phyloP scores from a whole-genome alignment of 768 basidiomycete genomes.

The Lactarius hatsudake region DNA sequence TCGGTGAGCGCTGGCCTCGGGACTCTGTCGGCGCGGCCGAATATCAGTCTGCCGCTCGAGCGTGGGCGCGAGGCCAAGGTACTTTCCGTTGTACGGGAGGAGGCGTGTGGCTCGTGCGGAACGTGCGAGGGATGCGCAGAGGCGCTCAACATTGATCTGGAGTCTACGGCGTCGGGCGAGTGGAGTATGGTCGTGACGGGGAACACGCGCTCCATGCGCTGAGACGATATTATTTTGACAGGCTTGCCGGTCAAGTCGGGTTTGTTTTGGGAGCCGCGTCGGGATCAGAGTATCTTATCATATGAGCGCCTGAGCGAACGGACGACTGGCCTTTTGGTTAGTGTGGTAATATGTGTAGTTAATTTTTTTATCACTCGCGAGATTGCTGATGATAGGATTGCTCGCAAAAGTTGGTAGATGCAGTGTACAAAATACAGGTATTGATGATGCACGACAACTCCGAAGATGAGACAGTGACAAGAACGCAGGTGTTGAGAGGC shows the following conservation, averaged over 20 bases:
- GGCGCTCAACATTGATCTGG: conserved; percentile 20
- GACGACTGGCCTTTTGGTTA: background rate
- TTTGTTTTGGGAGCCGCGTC: background rate
- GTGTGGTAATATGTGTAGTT: background rate
- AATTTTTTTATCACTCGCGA: background rate
- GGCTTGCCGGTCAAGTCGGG: background rate
- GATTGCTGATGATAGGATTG: background rate
- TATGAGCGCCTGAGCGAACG: background rate
- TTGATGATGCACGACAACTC: conserved; percentile 17
- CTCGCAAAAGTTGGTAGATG: conserved; percentile 7
- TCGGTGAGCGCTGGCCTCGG: background rate
- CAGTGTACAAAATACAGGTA: conserved; percentile 21
- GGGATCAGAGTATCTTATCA: background rate
- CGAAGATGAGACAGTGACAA: background rate
- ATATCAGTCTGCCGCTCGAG: conserved; percentile 13
- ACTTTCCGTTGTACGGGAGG: conserved; percentile 27
- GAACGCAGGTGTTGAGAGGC: background rate
- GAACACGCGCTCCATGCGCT: conserved; percentile 2
- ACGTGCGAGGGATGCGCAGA: conserved; percentile 16
- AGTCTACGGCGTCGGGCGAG: conserved; percentile 25
- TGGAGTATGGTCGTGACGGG: conserved; percentile 23
- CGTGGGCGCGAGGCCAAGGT: conserved; percentile 21
- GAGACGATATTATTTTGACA: background rate
- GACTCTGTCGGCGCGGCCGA: background rate
- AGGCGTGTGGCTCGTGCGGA: conserved; percentile 16